Base-by-base conservation (phyloP, 495 filamentous ascomycete genomes). In the Cryomyces minteri region DNA sequence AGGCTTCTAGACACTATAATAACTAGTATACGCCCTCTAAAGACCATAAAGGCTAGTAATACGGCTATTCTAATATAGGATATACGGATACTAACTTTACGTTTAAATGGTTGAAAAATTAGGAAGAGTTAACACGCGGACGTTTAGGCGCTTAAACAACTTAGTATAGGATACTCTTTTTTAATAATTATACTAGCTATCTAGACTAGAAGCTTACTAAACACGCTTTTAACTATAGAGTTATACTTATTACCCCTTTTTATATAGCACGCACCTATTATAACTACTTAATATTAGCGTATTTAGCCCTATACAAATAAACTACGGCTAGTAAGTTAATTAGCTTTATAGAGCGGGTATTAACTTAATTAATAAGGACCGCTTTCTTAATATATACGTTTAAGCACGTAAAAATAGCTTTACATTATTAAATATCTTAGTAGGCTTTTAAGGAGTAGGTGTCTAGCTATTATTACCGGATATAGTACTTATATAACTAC, bases 181-280 rank as follows among this genome's bases (percentile, higher is more conserved):
- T 10, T 8, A 18, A 41, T 45, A 55, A 59, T 32, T 53, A 62
- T 49, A 46, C 53, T 32, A 61, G 54, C 44, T 51, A 61, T 42
- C 33, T 42, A 9, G 53, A 48, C 12, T 12, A 38, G 31, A 45
- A 60, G 38, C 59, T 63, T 43, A 43, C 58, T 8, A 4, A 25
- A 7, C 37, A 40, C 25, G 44, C 12, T 34, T 44, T 29, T 28
- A 25, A 49, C 4, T 36, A 51, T 31, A 42, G 45, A 10, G 56
- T 56, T 42, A 47, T 49, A 18, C 43, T 43, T 18, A 31, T 55
- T 31, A 51, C 47, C 42, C 51, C 56, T 45, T 48, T 9, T 9
- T 46, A 41, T 46, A 58, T 33, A 51, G 38, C 28, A 56, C 46
- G 10, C 54, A 58, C 48, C 46, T 55, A 6, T 41, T 56, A 5